phyloP scores from a whole-genome alignment of 371 early-diverging fungal species.

The Coemansia sp. region DNA sequence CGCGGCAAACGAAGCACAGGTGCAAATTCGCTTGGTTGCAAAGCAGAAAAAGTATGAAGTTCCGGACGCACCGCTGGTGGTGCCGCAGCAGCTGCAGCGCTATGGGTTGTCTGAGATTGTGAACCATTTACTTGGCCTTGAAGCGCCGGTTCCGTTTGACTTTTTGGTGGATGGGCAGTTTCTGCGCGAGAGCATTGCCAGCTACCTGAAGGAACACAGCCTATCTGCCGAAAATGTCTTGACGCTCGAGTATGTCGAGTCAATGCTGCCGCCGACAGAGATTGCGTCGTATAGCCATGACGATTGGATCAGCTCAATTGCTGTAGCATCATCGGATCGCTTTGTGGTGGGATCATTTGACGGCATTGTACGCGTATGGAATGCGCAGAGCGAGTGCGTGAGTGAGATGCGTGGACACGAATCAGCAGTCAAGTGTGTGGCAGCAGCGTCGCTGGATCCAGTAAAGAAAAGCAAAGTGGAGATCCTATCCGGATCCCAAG shows the following conservation, averaged over 20 bases:
- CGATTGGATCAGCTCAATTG: constrained; percentile 89
- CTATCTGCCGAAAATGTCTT: constrained; percentile 87
- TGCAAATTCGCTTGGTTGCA: constrained; percentile 85
- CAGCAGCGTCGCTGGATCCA: constrained; percentile 53
- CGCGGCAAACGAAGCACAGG: constrained; percentile 55
- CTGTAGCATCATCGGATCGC: constrained; percentile 53
- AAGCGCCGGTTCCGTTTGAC: constrained; percentile 83
- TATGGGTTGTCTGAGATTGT: constrained; percentile 90
- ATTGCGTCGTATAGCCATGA: constrained; percentile 80
- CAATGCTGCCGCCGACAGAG: constrained; percentile 81
- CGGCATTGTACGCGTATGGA: constrained; percentile 80
- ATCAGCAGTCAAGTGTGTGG: constrained; percentile 73
- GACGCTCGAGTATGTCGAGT: constrained; percentile 88
- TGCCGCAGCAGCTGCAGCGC: constrained; percentile 80
- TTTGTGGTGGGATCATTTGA: constrained; percentile 87
- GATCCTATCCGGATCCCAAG: constrained; percentile 46
- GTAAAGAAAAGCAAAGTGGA: constrained; percentile 20
- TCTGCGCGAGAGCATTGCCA: constrained; percentile 71
- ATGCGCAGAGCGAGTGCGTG: constrained; percentile 69
- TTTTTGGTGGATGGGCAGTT: constrained; percentile 89
- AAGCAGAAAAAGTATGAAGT: constrained; percentile 73
- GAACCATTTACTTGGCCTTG: constrained; percentile 76
- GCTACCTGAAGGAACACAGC: constrained; percentile 66
- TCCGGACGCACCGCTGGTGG: constrained; percentile 77
- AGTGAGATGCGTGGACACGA: constrained; percentile 68